phyloP scores from a whole-genome alignment of 176 grass and related monocot species.

The Ananas comosus region DNA sequence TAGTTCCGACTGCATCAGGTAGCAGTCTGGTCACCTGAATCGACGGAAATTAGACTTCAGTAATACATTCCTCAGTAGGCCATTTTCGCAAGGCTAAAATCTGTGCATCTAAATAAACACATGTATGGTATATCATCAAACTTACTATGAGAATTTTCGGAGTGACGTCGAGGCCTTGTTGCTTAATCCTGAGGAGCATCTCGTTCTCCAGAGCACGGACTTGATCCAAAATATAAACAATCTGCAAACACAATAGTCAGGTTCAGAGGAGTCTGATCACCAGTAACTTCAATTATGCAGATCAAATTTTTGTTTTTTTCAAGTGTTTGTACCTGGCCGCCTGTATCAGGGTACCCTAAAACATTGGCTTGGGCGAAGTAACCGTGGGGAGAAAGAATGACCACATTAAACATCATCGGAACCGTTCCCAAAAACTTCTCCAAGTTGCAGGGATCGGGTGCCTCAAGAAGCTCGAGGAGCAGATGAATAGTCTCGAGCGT shows the following conservation, averaged over 20 bases:
- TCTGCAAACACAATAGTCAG: slow-evolving; percentile 24
- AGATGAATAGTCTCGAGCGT: slow-evolving; percentile 68
- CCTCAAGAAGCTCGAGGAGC: slow-evolving; percentile 92
- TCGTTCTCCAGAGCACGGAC: slow-evolving; percentile 90
- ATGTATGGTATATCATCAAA: neutral
- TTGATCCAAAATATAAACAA: slow-evolving; percentile 99
- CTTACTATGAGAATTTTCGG: slow-evolving; percentile 95
- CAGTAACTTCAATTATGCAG: neutral
- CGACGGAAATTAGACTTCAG: neutral
- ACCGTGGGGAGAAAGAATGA: slow-evolving; percentile 91
- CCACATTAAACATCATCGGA: slow-evolving; percentile 95
- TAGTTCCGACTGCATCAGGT: slow-evolving; percentile 93
- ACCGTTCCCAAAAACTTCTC: slow-evolving; percentile 92
- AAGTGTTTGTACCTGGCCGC: slow-evolving; percentile 62
- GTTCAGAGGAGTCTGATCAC: neutral
- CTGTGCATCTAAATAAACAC: no score
- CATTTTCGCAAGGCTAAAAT: no score
- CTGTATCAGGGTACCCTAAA: slow-evolving; percentile 93
- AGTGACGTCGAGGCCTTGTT: slow-evolving; percentile 91
- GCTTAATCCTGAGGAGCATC: slow-evolving; percentile 99
- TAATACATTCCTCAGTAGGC: no score
- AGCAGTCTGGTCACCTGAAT: slow-evolving; percentile 84
- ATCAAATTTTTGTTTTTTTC: neutral
- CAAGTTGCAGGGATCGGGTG: slow-evolving; percentile 84
- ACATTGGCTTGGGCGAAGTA: slow-evolving; percentile 99